Conservation (phyloP, 495 filamentous ascomycete genomes). For the Penicillium antarcticum region DNA sequence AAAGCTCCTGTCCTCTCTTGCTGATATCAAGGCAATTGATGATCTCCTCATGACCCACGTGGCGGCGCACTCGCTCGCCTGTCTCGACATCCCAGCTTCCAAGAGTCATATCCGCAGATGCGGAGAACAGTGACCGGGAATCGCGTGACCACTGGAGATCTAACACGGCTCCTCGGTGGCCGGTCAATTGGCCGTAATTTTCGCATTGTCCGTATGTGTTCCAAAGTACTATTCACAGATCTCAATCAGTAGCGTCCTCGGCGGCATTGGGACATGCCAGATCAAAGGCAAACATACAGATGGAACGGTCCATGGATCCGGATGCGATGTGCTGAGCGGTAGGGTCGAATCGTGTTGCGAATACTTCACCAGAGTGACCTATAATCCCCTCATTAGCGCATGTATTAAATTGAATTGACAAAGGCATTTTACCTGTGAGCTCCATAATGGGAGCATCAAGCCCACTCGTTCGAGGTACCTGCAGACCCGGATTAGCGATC, state of each 20-base stretch:
- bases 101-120: constrained; percentile 86
- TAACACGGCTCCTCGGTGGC: constrained; percentile 85
- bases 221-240: constrained; percentile 70
- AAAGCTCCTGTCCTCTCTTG: constrained; percentile 81
- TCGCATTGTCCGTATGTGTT: constrained; percentile 86
- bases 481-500: constrained; percentile 14
- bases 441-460: constrained; percentile 95
- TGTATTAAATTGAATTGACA: neutral
- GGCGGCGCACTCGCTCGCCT: constrained; percentile 80
- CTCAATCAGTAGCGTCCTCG: constrained; percentile 1
- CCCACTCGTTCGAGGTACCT: constrained; percentile 80
- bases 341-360: constrained; percentile 86
- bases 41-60: constrained; percentile 90
- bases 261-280: neutral
- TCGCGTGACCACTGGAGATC: constrained; percentile 97
- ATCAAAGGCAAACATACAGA: constrained; percentile 56
- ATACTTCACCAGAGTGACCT: constrained; percentile 79
- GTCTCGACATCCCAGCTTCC: constrained; percentile 95
- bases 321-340: constrained; percentile 87
- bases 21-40: constrained; percentile 87
- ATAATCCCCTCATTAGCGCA: constrained; percentile 8
- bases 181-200: constrained; percentile 83
- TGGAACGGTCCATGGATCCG: constrained; percentile 90
- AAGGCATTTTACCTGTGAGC: constrained; percentile 61
- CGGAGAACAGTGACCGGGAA: constrained; percentile 84